phyloP scores from a whole-genome alignment of 805 yeast species.

The Cyberlindnera sargentensis region DNA sequence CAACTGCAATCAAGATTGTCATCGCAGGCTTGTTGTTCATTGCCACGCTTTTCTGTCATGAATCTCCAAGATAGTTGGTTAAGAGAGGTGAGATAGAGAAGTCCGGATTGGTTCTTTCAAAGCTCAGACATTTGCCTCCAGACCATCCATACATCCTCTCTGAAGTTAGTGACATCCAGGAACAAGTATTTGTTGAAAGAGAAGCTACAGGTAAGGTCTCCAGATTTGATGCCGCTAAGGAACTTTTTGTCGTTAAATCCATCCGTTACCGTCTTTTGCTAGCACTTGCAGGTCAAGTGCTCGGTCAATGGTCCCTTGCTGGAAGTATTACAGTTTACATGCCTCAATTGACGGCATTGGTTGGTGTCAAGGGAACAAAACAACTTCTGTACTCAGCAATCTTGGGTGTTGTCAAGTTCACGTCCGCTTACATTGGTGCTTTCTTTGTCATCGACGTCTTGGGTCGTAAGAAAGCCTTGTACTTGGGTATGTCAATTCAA shows the following conservation, averaged over 20 bases:
- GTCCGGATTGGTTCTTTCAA: constrained; percentile 27
- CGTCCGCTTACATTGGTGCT: constrained; percentile 41
- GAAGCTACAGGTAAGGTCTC: constrained; percentile 22
- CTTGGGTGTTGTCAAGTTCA: constrained; percentile 46
- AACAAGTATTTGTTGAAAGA: constrained; percentile 35
- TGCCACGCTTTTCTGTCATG: constrained; percentile 37
- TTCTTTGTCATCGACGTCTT: constrained; percentile 47
- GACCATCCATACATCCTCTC: constrained; percentile 44
- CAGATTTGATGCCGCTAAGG: constrained; percentile 24
- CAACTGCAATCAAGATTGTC: constrained; percentile 41
- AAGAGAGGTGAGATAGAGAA: constrained; percentile 17
- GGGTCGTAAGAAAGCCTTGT: constrained; percentile 45
- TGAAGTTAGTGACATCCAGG: constrained; percentile 45
- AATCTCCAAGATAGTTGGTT: constrained; percentile 42
- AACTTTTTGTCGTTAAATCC: constrained; percentile 31
- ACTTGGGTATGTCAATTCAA: constrained; percentile 42
- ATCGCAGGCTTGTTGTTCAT: constrained; percentile 40
- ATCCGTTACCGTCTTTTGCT: constrained; percentile 39
- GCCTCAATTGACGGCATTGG: constrained; percentile 41
- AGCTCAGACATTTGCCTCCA: constrained; percentile 36
- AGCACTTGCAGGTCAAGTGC: constrained; percentile 36
- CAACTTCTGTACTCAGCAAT: constrained; percentile 42
- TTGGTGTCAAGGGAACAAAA: constrained; percentile 37
- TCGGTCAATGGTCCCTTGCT: constrained; percentile 58
- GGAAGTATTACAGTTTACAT: constrained; percentile 51